Percentiles rank a stretch among this genome's conserved stretches.
These are phyloP conservation scores for Camellia lanceoleosa DNA, from an alignment of 148 eudicot genomes.

Conservation along the genomic window DNA sequence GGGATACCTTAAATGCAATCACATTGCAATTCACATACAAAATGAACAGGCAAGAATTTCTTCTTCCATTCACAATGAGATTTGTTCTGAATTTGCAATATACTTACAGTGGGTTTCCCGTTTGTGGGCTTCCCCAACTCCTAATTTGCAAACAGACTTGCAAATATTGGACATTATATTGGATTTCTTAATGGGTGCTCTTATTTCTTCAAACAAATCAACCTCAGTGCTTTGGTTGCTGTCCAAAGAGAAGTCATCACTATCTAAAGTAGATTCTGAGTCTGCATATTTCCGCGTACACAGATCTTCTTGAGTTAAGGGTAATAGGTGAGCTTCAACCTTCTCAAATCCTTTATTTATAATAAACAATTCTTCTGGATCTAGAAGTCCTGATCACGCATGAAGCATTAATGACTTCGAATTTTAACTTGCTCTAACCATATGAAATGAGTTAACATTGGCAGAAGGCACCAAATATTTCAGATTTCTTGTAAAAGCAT, in stretches of 20 bases:
- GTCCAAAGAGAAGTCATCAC: slow-evolving; percentile 23
- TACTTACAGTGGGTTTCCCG: slow-evolving; percentile 27
- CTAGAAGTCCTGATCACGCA: slow-evolving; percentile 47
- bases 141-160: slow-evolving; percentile 12
- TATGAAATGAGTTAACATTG: background rate
- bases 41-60: background rate
- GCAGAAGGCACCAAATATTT: background rate
- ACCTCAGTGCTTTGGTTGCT: background rate
- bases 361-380: slow-evolving; percentile 51
- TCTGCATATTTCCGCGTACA: slow-evolving; percentile 20
- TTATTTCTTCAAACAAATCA: slow-evolving; percentile 22
- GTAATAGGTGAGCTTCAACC: slow-evolving; percentile 17
- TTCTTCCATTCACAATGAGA: background rate
- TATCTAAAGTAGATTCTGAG: slow-evolving; percentile 7
- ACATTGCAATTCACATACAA: background rate
- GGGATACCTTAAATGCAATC: background rate
- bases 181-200: slow-evolving; percentile 20
- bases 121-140: slow-evolving; percentile 16
- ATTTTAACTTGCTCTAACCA: background rate
- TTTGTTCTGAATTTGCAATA: background rate
- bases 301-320: slow-evolving; percentile 15
- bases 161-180: slow-evolving; percentile 25
- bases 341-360: slow-evolving; percentile 49
- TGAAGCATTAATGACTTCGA: background rate
- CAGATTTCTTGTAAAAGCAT: background rate